phyloP scores from a whole-genome alignment of 2,329 filamentous ascomycete species.

The Juglanconis juglandina region DNA sequence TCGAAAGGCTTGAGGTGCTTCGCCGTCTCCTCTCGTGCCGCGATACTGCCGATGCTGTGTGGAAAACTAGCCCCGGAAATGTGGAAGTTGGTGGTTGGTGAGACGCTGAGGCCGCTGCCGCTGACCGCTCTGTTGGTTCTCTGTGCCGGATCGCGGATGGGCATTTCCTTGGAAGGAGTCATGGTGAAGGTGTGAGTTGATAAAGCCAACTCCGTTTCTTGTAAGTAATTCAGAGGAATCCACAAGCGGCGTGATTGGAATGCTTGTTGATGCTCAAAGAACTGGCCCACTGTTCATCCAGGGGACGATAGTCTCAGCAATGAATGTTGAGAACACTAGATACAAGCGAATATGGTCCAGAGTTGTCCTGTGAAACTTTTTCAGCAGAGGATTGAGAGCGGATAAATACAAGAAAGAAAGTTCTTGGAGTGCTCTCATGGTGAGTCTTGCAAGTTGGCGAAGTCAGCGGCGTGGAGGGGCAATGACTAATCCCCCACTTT shows the following conservation, averaged over 20 bases:
- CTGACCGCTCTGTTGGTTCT: slow-evolving; percentile 44
- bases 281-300: too few species aligned
- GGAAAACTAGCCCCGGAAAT: slow-evolving; percentile 63
- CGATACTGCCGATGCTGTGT: slow-evolving; percentile 37
- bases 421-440: neutral
- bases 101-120: slow-evolving; percentile 64
- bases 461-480: neutral
- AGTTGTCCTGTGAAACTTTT: neutral
- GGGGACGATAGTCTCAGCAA: too few species aligned
- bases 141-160: neutral
- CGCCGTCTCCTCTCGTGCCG: slow-evolving; percentile 4
- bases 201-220: neutral
- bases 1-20: slow-evolving; percentile 95
- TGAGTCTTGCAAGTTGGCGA: neutral
- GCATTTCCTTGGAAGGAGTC: slow-evolving; percentile 16
- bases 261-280: too few species aligned
- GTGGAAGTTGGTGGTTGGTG: slow-evolving; percentile 71
- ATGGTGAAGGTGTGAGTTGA: slow-evolving; percentile 4
- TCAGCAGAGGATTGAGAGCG: neutral
- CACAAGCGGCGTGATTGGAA: too few species aligned
- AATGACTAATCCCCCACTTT: slow-evolving; percentile 3
- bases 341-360: too few species aligned
- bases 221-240: too few species aligned
- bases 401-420: neutral
- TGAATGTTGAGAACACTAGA: too few species aligned